These are phyloP conservation scores for Pythium inflatum DNA, from an alignment of 352 stramenopile genomes.

Conservation along the genomic window DNA sequence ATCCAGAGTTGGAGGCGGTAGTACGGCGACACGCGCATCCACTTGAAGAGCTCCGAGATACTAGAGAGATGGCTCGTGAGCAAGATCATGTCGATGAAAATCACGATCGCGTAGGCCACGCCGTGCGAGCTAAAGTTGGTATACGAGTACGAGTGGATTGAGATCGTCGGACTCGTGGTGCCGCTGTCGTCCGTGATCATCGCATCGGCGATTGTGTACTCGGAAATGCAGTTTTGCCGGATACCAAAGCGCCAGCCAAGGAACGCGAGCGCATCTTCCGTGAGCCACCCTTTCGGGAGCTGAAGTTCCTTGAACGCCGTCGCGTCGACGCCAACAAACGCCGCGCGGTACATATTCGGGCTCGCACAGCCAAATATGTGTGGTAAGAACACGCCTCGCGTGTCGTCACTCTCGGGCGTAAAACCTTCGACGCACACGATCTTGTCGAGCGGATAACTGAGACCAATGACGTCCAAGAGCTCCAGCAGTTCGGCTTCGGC, in stretches of 20 bases:
- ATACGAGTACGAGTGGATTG: constrained; percentile 15
- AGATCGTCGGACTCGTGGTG: constrained; percentile 16
- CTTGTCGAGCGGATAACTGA: constrained; percentile 41
- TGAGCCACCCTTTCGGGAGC: constrained; percentile 49
- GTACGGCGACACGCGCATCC: constrained; percentile 6
- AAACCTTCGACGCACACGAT: constrained; percentile 56
- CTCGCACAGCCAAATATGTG: constrained; percentile 45
- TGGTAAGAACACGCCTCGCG: neutral
- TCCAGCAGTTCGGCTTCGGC: constrained; percentile 54
- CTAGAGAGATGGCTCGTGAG: constrained; percentile 28
- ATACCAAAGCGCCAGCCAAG: constrained; percentile 49
- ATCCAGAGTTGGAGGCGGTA: too few species aligned
- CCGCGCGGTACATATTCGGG: constrained; percentile 33
- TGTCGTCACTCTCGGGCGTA: constrained; percentile 30
- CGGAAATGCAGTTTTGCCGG: constrained; percentile 46
- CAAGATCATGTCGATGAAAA: constrained; percentile 27
- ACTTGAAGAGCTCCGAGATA: constrained; percentile 25
- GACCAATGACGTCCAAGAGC: constrained; percentile 53
- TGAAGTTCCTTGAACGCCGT: constrained; percentile 40
- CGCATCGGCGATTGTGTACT: constrained; percentile 22
- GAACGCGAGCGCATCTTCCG: constrained; percentile 43
- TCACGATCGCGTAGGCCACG: constrained; percentile 25
- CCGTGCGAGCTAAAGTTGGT: constrained; percentile 33
- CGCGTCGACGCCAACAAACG: constrained; percentile 45
- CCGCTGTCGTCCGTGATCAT: neutral